Evolutionary conservation across 768 basidiomycete genomes (phyloP).

Genomic region (Rhodotorula graminis): DNA sequence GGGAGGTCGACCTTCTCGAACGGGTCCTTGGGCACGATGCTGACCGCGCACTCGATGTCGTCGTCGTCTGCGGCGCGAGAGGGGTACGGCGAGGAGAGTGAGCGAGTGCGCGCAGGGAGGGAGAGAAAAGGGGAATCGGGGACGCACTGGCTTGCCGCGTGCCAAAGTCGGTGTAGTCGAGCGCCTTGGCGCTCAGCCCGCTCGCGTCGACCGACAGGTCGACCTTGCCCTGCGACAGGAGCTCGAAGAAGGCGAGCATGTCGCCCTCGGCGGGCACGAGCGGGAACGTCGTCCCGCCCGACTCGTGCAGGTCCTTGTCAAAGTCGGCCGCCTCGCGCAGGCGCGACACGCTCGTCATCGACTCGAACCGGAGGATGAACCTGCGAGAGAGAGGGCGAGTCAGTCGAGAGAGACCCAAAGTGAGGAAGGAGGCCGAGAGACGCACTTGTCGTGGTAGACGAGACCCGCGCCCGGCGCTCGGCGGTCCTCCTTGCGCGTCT

Average conservation of each 20-base stretch:
- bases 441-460: slow-evolving; percentile 69
- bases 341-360: slow-evolving; percentile 50
- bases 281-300: slow-evolving; percentile 66
- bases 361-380: slow-evolving; percentile 7
- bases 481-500: slow-evolving; percentile 52
- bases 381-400: neutral
- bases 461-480: slow-evolving; percentile 63
- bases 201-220: slow-evolving; percentile 67
- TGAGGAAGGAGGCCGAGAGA: neutral
- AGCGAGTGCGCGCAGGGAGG: too few species aligned
- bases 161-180: slow-evolving; percentile 63
- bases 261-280: slow-evolving; percentile 75
- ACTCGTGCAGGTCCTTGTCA: slow-evolving; percentile 65
- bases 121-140: neutral
- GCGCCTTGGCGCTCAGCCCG: slow-evolving; percentile 48
- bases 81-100: neutral
- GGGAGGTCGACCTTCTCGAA: neutral
- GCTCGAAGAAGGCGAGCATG: slow-evolving; percentile 65
- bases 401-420: slow-evolving; percentile 37
- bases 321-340: slow-evolving; percentile 5
- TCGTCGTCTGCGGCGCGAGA: slow-evolving; percentile 61
- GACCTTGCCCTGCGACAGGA: slow-evolving; percentile 76
- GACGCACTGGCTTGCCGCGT: slow-evolving; percentile 77
- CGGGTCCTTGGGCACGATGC: neutral
- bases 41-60: slow-evolving; percentile 68